phyloP scores from a whole-genome alignment of 192 early-diverging fungal species.

The Coemansia umbellata region DNA sequence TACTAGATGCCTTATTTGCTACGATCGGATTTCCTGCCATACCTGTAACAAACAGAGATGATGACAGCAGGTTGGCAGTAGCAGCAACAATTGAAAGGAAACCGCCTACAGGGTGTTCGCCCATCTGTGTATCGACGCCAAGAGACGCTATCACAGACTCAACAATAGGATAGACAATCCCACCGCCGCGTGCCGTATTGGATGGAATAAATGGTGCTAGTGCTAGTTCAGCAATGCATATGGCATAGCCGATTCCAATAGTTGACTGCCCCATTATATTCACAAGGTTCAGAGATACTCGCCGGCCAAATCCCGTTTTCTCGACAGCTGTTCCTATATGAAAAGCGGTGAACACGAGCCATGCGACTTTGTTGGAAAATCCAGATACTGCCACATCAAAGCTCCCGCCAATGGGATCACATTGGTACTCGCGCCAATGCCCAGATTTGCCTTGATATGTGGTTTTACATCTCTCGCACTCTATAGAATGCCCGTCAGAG shows the following conservation, averaged over 20 bases:
- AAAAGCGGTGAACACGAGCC: conserved; percentile 72
- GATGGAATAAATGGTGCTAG: conserved; percentile 69
- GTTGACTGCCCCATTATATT: conserved; percentile 50
- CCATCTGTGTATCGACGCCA: conserved; percentile 26
- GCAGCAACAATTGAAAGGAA: conserved; percentile 62
- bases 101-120: conserved; percentile 46
- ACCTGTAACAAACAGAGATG: conserved; percentile 70
- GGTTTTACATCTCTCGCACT: conserved; percentile 54
- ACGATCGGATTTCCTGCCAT: conserved; percentile 76
- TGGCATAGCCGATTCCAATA: conserved; percentile 57
- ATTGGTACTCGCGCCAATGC: conserved; percentile 52
- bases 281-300: conserved; percentile 59
- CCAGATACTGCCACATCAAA: conserved; percentile 61
- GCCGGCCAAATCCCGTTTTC: conserved; percentile 59
- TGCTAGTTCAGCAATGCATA: conserved; percentile 53
- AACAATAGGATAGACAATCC: conserved; percentile 74
- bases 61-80: conserved; percentile 67
- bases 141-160: conserved; percentile 58
- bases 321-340: conserved; percentile 68
- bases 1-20: conserved; percentile 52
- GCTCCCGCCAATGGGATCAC: conserved; percentile 55
- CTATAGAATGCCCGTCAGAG: conserved; percentile 42
- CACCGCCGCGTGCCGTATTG: conserved; percentile 73
- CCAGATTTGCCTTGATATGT: conserved; percentile 25
- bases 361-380: conserved; percentile 60